Evolutionary conservation across 2,329 filamentous ascomycete species (phyloP), one percentile per base, ranked within the genome.

Genomic region (Zasmidium angulare): DNA sequence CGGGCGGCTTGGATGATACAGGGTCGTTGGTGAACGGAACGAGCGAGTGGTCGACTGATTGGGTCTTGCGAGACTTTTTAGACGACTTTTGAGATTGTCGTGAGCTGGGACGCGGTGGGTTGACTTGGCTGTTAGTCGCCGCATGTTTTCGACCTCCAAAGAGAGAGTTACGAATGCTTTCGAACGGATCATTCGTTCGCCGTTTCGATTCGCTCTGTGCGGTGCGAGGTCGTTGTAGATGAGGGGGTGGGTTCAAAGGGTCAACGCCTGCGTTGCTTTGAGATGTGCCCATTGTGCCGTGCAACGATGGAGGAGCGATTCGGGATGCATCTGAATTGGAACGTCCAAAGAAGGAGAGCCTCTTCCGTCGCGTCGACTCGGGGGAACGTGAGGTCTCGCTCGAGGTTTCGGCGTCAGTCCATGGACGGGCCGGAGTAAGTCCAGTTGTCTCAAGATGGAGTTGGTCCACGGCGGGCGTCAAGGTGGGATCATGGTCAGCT

Each of bases 271-370:
- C 43, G 24, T 26, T 43, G 36, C 36, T 43, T 17, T 43, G 36
- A 43, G n/a, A 14, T 21, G 47, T 57, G 29, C 53, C 53, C 50
- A 62, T 59, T 0, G 59, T 60, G 4, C 60, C 54, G 26, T 63
- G 63, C 21, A 61, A 26, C 21, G 63, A 52, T 20, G 61, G 52
- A 49, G 53, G 24, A 23, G 58, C 46, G 43, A 59, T 49, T 50
- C 58, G 63, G 17, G 64, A 55, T 24, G 63, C 61, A 47, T 69
- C 67, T 40, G 63, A 65, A 23, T 54, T 61, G 24, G 65, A 58
- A 11, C 67, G 65, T 46, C 63, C 62, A 51, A 69, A 69, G 64
- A 69, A 67, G 3, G 67, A 69, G 21, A 67, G 59, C 46, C 66
- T 61, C 55, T 68, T 68, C 7, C 62, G 60, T 46, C 63, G 63